Percentiles rank a stretch among this genome's conserved stretches.
These are phyloP conservation scores for Arthrobotrys conoides DNA, from an alignment of 2,329 filamentous ascomycete species.

Conservation along the genomic window DNA sequence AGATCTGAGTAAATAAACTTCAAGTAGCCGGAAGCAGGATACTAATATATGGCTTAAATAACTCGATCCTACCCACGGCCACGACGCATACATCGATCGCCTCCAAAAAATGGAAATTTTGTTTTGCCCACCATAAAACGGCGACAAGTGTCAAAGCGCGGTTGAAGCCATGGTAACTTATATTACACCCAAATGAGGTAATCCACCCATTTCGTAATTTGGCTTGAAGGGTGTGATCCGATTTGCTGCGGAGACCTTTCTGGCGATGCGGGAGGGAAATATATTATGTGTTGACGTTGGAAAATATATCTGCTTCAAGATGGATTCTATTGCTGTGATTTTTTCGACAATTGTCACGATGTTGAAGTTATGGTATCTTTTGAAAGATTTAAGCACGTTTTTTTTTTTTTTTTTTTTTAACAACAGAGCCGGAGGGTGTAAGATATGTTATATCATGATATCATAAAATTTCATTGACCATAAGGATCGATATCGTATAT, in stretches of 20 bases:
- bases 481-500: neutral
- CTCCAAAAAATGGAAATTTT: too few relatives aligned
- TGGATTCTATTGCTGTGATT: too few relatives aligned
- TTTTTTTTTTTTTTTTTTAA: too few relatives aligned
- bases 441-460: constrained; percentile 11
- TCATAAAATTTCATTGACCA: constrained; percentile 10
- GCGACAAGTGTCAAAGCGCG: neutral
- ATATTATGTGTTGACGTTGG: constrained; percentile 23
- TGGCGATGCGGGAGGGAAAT: neutral
- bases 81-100: too few relatives aligned
- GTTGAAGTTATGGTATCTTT: neutral
- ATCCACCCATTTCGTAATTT: constrained; percentile 25
- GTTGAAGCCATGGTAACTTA: neutral
- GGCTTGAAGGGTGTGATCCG: constrained; percentile 21
- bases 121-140: neutral
- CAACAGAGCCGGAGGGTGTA: too few relatives aligned
- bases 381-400: neutral
- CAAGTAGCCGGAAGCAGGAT: too few relatives aligned
- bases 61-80: too few relatives aligned
- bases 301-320: too few relatives aligned
- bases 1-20: too few relatives aligned
- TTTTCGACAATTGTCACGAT: too few relatives aligned
- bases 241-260: constrained; percentile 16
- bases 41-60: too few relatives aligned
- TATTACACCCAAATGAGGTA: constrained; percentile 6